A percentile compares a stretch with the other conserved stretches of the same genome.
These are phyloP conservation scores for Aspergillus fumigatiaffinis DNA, from an alignment of 2,329 filamentous ascomycete species.

Conservation along the genomic window DNA sequence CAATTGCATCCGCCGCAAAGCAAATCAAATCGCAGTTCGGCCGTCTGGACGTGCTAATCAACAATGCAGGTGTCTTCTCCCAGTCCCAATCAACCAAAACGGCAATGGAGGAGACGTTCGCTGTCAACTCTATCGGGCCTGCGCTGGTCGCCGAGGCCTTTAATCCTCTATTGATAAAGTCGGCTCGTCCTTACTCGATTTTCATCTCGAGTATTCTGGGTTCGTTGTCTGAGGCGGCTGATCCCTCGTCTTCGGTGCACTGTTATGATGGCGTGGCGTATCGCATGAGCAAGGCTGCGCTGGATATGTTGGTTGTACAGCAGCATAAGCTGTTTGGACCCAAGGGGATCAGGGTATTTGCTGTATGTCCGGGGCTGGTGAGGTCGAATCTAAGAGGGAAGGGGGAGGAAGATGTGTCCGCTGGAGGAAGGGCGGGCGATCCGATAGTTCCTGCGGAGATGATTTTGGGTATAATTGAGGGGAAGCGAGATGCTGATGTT, in stretches of 20 bases:
- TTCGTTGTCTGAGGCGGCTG: constrained; percentile 25
- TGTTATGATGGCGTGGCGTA: constrained; percentile 33
- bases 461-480: constrained; percentile 23
- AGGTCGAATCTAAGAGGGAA: constrained; percentile 21
- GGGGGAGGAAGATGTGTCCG: constrained; percentile 19
- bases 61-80: constrained; percentile 13
- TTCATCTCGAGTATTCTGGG: constrained; percentile 39
- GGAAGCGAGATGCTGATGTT: constrained; percentile 28
- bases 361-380: constrained; percentile 27
- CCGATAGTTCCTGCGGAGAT: constrained; percentile 19
- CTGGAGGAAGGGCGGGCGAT: constrained; percentile 19
- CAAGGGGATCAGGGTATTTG: constrained; percentile 23
- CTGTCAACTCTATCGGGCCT: constrained; percentile 38
- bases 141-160: constrained; percentile 37
- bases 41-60: constrained; percentile 19
- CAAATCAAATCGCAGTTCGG: constrained; percentile 53
- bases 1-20: constrained; percentile 51
- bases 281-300: constrained; percentile 40
- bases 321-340: background rate
- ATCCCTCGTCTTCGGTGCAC: constrained; percentile 26
- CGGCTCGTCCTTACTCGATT: constrained; percentile 33
- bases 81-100: constrained; percentile 12
- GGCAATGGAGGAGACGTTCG: constrained; percentile 31
- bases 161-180: constrained; percentile 28
- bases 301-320: constrained; percentile 47